Evolutionary conservation across 169 alveolate species (phyloP), one percentile per base, ranked within the genome.

Genomic region (Fabrea salina): DNA sequence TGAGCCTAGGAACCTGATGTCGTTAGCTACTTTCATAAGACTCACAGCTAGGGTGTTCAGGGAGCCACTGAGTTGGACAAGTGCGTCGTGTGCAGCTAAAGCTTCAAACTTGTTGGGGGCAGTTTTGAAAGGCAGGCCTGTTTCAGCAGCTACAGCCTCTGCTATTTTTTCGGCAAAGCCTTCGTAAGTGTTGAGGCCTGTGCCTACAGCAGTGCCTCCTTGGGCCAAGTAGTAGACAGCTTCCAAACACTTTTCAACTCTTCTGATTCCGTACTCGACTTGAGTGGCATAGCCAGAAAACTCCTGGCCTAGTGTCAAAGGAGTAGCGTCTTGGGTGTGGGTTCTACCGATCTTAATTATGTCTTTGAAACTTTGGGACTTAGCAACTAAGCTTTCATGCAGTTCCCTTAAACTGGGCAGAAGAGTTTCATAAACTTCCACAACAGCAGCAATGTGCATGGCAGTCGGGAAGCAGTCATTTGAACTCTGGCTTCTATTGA

Each of bases 181-280:
- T 8, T 61, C 61, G 53, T 87, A 89, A 19, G 96, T 84, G 79
- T 94, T 94, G 5, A 94, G 25, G 53, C 98, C 98, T 22, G 98
- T 96, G 40, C 98, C 98, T 13, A 96, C 97, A 6, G 98, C 98
- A 37, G 98, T 96, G 43, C 97, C 97, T 30, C 98, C 98, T 90
- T 91, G 94, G 54, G 97, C 97, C 11, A 96, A 78, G 66, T 81
- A 80, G 32, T 80, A 83, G 33, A 94, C 88, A 19, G 86, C 91
- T 16, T 84, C 85, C 22, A 95, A 68, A 0, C 86, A 85, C 25
- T 79, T 58, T 79, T 91, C 74, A 43, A 92, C 75, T 80, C 97
- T 91, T 79, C 82, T 59, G 4, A 84, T 54, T 13, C 87, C 80
- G 22, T 80, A 43, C 74, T 90, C 86, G 1, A 89, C 83, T 68